Conservation (phyloP, 768 basidiomycete species). For the Scleroderma bovista region DNA sequence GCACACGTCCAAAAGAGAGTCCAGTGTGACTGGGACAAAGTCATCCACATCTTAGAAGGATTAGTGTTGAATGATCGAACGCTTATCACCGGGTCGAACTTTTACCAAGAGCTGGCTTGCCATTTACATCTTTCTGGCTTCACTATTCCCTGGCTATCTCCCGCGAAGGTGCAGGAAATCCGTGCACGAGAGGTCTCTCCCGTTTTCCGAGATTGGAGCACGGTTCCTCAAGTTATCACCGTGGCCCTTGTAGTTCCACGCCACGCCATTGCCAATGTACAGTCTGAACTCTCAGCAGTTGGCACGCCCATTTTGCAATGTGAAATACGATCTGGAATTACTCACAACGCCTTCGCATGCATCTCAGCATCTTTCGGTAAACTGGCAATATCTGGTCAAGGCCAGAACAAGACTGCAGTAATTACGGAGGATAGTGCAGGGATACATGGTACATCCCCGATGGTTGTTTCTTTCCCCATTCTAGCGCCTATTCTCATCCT, state of each 20-base stretch:
- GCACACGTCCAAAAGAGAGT: slow-evolving; percentile 34
- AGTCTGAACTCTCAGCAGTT: slow-evolving; percentile 14
- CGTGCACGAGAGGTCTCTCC: slow-evolving; percentile 1
- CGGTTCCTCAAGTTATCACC: slow-evolving; percentile 27
- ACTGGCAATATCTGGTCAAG: slow-evolving; percentile 11
- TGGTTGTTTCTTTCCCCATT: slow-evolving; percentile 22
- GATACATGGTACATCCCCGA: slow-evolving; percentile 11
- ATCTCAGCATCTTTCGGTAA: slow-evolving; percentile 18
- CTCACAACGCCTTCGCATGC: slow-evolving; percentile 15
- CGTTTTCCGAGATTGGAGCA: slow-evolving; percentile 27
- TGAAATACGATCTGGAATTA: slow-evolving; percentile 11
- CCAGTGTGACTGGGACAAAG: slow-evolving; percentile 36
- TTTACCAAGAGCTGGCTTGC: slow-evolving; percentile 44
- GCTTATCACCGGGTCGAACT: slow-evolving; percentile 22
- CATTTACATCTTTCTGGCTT: slow-evolving; percentile 38
- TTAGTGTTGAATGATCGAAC: slow-evolving; percentile 7
- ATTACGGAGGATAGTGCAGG: slow-evolving; percentile 16
- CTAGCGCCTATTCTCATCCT: slow-evolving; percentile 15
- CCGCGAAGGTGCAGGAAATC: slow-evolving; percentile 5
- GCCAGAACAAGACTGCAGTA: slow-evolving; percentile 12
- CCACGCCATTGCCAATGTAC: slow-evolving; percentile 16
- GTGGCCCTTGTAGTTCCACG: slow-evolving; percentile 31
- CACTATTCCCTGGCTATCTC: slow-evolving; percentile 12
- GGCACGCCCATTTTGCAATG: slow-evolving; percentile 23
- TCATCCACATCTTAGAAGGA: slow-evolving; percentile 32